Evolutionary conservation across 2,329 filamentous ascomycete genomes (phyloP).

Genomic region (Blumeriella jaapii): DNA sequence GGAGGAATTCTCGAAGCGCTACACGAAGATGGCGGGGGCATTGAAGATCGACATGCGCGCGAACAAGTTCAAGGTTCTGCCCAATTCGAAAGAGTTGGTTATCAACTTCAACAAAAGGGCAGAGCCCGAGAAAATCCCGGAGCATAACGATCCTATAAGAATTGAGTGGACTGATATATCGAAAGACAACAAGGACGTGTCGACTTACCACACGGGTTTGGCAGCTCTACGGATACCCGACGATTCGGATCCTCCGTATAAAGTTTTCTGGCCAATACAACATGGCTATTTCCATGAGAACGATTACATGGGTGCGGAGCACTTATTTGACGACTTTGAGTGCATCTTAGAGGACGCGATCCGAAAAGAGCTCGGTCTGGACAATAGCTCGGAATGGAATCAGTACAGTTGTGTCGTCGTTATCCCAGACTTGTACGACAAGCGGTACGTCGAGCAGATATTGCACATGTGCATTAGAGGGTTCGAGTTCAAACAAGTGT

Average conservation of each 20-base stretch:
- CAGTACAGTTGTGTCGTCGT: slow-evolving; percentile 96
- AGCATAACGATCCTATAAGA: slow-evolving; percentile 88
- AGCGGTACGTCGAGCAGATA: slow-evolving; percentile 75
- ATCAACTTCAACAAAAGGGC: slow-evolving; percentile 86
- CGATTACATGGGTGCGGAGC: slow-evolving; percentile 70
- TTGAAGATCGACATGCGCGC: slow-evolving; percentile 82
- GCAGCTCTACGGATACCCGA: slow-evolving; percentile 81
- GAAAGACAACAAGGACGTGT: slow-evolving; percentile 41
- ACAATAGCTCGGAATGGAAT: slow-evolving; percentile 66
- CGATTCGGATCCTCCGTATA: slow-evolving; percentile 78
- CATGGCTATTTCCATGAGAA: slow-evolving; percentile 82
- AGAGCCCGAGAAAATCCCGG: slow-evolving; percentile 74
- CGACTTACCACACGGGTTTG: slow-evolving; percentile 65
- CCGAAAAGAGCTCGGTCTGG: slow-evolving; percentile 69
- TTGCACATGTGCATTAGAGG: slow-evolving; percentile 78
- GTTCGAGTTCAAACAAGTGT: slow-evolving; percentile 80
- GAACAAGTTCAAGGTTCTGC: slow-evolving; percentile 88
- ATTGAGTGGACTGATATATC: slow-evolving; percentile 90
- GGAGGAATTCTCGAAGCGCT: slow-evolving; percentile 66
- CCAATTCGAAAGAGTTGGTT: slow-evolving; percentile 95
- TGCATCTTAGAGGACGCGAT: slow-evolving; percentile 79
- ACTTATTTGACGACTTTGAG: slow-evolving; percentile 78
- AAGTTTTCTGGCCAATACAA: slow-evolving; percentile 83
- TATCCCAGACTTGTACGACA: slow-evolving; percentile 94
- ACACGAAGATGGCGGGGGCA: slow-evolving; percentile 72